Percentiles rank a stretch among this genome's conserved stretches.
Evolutionary conservation across 371 early-diverging fungal species (phyloP).

Genomic region (Mucor velutinosus): DNA sequence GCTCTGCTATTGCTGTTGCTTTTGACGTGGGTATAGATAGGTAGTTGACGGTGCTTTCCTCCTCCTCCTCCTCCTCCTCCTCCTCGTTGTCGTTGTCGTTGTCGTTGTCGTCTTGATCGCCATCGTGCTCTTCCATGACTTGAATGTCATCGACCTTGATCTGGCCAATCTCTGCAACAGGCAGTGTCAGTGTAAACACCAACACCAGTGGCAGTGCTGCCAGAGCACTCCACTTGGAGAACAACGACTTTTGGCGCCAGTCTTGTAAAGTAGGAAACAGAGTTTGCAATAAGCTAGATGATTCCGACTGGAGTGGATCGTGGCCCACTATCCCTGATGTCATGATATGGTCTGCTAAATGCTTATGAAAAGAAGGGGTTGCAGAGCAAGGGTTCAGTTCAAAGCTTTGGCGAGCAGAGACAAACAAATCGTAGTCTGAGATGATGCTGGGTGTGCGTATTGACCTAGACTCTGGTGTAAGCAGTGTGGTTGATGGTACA

Average conservation of each 20-base stretch:
- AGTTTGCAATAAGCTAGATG: not conserved
- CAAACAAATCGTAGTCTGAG: constrained; percentile 32
- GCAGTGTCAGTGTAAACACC: constrained; percentile 59
- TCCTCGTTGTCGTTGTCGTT: too few species aligned
- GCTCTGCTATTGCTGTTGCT: not conserved
- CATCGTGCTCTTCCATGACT: constrained; percentile 15
- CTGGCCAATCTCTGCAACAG: constrained; percentile 58
- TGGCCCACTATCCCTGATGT: not conserved
- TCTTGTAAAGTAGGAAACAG: constrained; percentile 59
- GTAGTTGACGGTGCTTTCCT: constrained; percentile 7
- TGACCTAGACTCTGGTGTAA: not conserved
- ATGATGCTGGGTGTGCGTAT: constrained; percentile 16
- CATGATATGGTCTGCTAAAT: not conserved
- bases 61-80: too few species aligned
- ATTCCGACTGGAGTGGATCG: not conserved
- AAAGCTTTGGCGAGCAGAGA: constrained; percentile 35
- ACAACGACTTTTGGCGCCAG: constrained; percentile 50
- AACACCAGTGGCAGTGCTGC: constrained; percentile 58
- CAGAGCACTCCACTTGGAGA: constrained; percentile 51
- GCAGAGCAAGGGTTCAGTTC: constrained; percentile 15
- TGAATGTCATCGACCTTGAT: constrained; percentile 39
- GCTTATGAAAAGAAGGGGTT: constrained; percentile 3
- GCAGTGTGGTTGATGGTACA: constrained; percentile 19
- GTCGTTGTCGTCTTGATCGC: not conserved
- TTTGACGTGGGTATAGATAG: constrained; percentile 20